Evolutionary conservation across 2,329 filamentous ascomycete genomes (phyloP).

Genomic region (Aspergillus tamarii): DNA sequence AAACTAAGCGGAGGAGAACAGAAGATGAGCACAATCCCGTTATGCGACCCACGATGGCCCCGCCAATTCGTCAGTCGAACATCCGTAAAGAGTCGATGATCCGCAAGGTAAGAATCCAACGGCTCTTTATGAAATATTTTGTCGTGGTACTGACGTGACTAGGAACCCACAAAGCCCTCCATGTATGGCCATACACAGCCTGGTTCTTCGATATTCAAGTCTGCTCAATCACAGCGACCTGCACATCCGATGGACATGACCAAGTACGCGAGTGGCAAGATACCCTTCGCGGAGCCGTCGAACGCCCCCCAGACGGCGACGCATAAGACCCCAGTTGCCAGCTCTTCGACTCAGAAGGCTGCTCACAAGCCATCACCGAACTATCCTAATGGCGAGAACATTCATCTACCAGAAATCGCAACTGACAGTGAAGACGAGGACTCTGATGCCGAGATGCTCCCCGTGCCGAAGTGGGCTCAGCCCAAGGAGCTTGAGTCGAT

Average conservation of each 20-base stretch:
- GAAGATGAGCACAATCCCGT: constrained; percentile 68
- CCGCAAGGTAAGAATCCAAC: constrained; percentile 63
- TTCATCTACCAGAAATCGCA: constrained; percentile 91
- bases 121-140: background rate
- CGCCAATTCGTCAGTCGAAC: constrained; percentile 80
- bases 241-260: constrained; percentile 78
- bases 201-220: constrained; percentile 41
- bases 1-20: constrained; percentile 79
- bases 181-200: constrained; percentile 42
- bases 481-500: constrained; percentile 78
- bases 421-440: constrained; percentile 93
- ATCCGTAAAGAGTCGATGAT: constrained; percentile 74
- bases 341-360: constrained; percentile 37
- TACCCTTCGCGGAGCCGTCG: constrained; percentile 78
- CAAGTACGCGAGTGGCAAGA: constrained; percentile 85
- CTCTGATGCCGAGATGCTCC: constrained; percentile 63
- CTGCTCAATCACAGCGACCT: constrained; percentile 61
- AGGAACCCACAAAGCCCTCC: constrained; percentile 44
- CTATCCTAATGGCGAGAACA: constrained; percentile 85
- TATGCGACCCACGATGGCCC: constrained; percentile 72
- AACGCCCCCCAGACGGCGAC: constrained; percentile 53
- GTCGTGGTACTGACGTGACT: background rate
- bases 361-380: constrained; percentile 71
- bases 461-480: constrained; percentile 82
- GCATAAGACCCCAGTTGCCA: constrained; percentile 70